Base-by-base conservation (phyloP, 345 rosid genomes). In the Linum tenue region DNA sequence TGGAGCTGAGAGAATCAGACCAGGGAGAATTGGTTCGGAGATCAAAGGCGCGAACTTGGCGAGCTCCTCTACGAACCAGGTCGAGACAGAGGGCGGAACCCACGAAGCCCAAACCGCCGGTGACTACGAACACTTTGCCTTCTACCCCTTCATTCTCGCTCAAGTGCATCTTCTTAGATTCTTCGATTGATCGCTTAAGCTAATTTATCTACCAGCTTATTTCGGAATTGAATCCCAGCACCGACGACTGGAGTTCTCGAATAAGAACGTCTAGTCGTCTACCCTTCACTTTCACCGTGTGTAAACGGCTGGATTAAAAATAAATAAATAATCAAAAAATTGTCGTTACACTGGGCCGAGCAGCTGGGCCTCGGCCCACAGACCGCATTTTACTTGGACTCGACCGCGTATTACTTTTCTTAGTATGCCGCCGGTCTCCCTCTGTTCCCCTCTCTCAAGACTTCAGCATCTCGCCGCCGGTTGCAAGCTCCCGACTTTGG, bases 111-210 rank as follows among this genome's bases (percentile, higher is more conserved):
- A 86, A 70, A 1, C 97, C 97, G 51, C 97, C 96, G 3, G 96
- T 90, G 6, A 92, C 91, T 11, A 84, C 85, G 64, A 89, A 87
- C 78, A 81, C 78, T 59, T 80, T 80, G 64, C 78, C 89, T 71
- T 92, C 92, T 55, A 92, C 81, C 8, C 98, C 98, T 74, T 92
- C 96, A 67, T 89, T 92, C 73, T 92, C 98, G 79, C 91, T 89
- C 75, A 92, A 69, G 78, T 86, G 95, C 96, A 89, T 72, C 64
- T 44, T 48, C 14, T 8, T 17, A 22, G 31, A 22, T 22, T 22
- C 31, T 22, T 22, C 31, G 31, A 22, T 22, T 22, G 31, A 22
- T 22, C 31, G 31, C 15, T 36, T 38, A 39, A n/a, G 7, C 41
- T 51, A 31, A 8, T 41, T 69, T 8, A 5, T 39, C 42, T 38